Conservation (phyloP, 176 grass and related monocot species). For the Zoysia japonica region DNA sequence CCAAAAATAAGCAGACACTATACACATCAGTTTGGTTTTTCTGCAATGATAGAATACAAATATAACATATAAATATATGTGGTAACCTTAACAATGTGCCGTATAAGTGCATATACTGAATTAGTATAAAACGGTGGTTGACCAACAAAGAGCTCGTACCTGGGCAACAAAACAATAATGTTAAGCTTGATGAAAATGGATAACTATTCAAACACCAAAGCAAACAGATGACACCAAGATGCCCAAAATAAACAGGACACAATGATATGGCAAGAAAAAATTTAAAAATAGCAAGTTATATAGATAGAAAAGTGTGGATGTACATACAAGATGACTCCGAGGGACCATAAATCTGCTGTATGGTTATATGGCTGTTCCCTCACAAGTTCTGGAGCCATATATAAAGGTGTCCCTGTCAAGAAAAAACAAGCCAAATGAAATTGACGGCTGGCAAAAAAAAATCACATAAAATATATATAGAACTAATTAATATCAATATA, state of each 20-base stretch:
- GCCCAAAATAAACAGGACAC: not conserved
- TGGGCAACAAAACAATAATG: constrained; percentile 40
- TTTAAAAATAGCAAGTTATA: constrained; percentile 16
- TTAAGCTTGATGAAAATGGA: constrained; percentile 35
- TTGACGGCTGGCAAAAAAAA: constrained; percentile 6
- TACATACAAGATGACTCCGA: constrained; percentile 95
- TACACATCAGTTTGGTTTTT: constrained; percentile 20
- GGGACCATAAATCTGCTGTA: constrained; percentile 95
- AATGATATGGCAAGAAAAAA: constrained; percentile 1
- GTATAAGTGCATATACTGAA: constrained; percentile 92
- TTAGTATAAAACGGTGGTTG: constrained; percentile 99
- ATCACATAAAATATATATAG: not conserved
- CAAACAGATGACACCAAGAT: not conserved
- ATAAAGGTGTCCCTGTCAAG: constrained; percentile 80
- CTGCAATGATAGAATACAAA: not conserved
- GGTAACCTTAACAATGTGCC: constrained; percentile 90
- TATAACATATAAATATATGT: constrained; percentile 25
- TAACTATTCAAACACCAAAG: constrained; percentile 34
- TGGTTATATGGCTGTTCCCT: constrained; percentile 96
- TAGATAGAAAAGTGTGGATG: constrained; percentile 21
- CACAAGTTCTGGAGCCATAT: constrained; percentile 99
- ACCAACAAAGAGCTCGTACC: constrained; percentile 96
- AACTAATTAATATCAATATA: not conserved
- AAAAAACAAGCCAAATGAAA: constrained; percentile 37
- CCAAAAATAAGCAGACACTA: not conserved